These are phyloP conservation scores for Geranium rotundifolium DNA, from an alignment of 345 rosid species.

Conservation along the genomic window DNA sequence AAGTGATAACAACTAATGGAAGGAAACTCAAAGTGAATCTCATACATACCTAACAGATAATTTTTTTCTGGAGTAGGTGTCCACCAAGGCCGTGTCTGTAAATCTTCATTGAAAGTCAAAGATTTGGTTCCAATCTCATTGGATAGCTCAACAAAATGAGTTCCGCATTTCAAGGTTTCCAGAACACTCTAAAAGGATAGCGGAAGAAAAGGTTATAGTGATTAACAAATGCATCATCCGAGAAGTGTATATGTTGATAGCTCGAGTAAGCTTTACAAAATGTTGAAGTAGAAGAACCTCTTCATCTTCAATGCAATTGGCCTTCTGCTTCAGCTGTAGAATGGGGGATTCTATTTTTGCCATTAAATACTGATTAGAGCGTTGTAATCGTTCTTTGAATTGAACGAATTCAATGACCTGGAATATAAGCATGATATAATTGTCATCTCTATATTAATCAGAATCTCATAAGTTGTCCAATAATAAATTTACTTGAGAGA, in stretches of 20 bases:
- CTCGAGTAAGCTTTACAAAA: not conserved
- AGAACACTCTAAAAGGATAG: conserved; percentile 49
- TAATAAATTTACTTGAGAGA: not conserved
- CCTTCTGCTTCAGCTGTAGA: conserved; percentile 70
- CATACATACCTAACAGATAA: conserved; percentile 60
- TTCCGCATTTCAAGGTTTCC: conserved; percentile 55
- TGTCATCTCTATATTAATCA: not conserved
- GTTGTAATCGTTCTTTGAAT: conserved; percentile 78
- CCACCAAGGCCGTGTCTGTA: conserved; percentile 94
- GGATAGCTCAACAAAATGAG: conserved; percentile 62
- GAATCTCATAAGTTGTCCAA: no score
- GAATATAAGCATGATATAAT: conserved; percentile 13
- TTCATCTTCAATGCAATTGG: conserved; percentile 60
- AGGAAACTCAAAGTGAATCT: not conserved
- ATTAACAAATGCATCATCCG: conserved; percentile 2
- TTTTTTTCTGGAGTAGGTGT: conserved; percentile 75
- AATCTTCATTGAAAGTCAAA: conserved; percentile 76
- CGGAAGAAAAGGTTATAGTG: conserved; percentile 1
- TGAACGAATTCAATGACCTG: conserved; percentile 96
- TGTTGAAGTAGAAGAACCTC: conserved; percentile 31
- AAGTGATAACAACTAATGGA: not conserved
- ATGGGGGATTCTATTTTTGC: conserved; percentile 63
- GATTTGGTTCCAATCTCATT: conserved; percentile 63
- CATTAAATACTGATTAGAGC: conserved; percentile 65
- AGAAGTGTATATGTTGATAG: not conserved